Percentiles rank a stretch among this genome's conserved stretches.
Conservation (phyloP, 202 grass and related monocot species). For the Setaria italica region DNA sequence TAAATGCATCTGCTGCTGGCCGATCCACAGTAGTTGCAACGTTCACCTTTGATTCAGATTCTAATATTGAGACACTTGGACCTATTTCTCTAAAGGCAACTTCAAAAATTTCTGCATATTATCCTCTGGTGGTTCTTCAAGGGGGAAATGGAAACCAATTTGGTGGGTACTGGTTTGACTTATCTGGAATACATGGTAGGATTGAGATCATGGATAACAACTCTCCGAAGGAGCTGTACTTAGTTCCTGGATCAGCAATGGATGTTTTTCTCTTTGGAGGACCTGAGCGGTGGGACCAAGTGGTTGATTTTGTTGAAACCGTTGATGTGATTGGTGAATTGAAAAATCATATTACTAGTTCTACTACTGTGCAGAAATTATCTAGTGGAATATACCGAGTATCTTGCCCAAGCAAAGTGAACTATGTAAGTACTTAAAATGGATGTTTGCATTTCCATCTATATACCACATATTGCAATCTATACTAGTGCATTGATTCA, state of each 20-base stretch:
- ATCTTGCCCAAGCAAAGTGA: slow-evolving; percentile 74
- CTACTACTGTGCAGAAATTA: slow-evolving; percentile 67
- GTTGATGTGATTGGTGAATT: slow-evolving; percentile 65
- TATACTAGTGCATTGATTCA: slow-evolving; percentile 31
- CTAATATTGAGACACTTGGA: slow-evolving; percentile 49
- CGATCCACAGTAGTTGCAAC: slow-evolving; percentile 72
- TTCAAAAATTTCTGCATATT: slow-evolving; percentile 76
- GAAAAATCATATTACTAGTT: slow-evolving; percentile 43
- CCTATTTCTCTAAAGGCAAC: slow-evolving; percentile 73
- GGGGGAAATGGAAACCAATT: slow-evolving; percentile 77
- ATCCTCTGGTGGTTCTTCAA: slow-evolving; percentile 84
- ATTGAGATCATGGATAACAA: slow-evolving; percentile 55
- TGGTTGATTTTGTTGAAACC: slow-evolving; percentile 81
- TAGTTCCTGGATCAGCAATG: slow-evolving; percentile 94
- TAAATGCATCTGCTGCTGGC: slow-evolving; percentile 74
- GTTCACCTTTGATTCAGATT: slow-evolving; percentile 60
- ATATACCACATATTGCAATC: slow-evolving; percentile 33
- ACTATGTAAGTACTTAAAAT: slow-evolving; percentile 78
- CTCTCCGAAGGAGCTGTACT: slow-evolving; percentile 69
- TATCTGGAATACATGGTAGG: slow-evolving; percentile 54
- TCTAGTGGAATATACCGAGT: slow-evolving; percentile 65
- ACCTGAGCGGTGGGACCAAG: slow-evolving; percentile 77
- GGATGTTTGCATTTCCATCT: slow-evolving; percentile 37
- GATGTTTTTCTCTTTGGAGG: slow-evolving; percentile 85
- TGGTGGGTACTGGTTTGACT: slow-evolving; percentile 95